Base-by-base conservation (phyloP, 2,329 filamentous ascomycete species). In the Pseudocercospora vitis region DNA sequence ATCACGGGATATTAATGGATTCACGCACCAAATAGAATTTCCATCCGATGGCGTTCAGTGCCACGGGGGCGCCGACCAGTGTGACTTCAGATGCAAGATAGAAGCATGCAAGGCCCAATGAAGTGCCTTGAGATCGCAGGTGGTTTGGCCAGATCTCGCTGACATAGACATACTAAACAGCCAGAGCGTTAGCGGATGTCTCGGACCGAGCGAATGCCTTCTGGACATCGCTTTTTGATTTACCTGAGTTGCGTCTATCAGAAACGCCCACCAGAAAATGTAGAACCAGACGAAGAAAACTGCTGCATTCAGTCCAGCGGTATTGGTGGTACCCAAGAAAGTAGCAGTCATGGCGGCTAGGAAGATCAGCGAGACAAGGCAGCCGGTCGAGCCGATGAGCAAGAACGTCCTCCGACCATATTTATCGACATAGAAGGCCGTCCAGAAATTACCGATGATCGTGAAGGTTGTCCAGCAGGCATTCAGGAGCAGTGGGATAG, bases 241-340 rank as follows among this genome's bases (percentile, higher is more conserved):
- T n/a, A n/a, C n/a, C n/a, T 76, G 75, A 12, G 71, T 76, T 2
- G 76, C 76, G 53, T 78, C 76, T 33, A 76, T 70, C 59, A 69
- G 76, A 28, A 71, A 75, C 42, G 68, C 69, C 68, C 72, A 76
- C 59, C 68, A 74, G 59, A 75, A 71, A 50, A 69, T 71, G 28
- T 68, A 70, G 49, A 71, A 72, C 63, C 70, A 77, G 40, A 76
- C 66, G 61, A 74, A 76, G 35, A 76, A 71, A 62, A 77, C 71
- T 1, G 71, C 71, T 2, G 78, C 65, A 0, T 73, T 70, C 2
- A 70, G 71, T 7, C 66, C 64, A 16, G 69, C 73, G 3, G 67
- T 70, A 16, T 63, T 63, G 4, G 64, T 57, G 29, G 63, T 66
- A 14, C 65, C 61, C 14, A 57, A 63, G 54, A 70, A 75, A 18